Evolutionary conservation across 208 protist species (phyloP), one percentile per base, ranked within the genome.

Genomic region (Wallacemonas sp.): DNA sequence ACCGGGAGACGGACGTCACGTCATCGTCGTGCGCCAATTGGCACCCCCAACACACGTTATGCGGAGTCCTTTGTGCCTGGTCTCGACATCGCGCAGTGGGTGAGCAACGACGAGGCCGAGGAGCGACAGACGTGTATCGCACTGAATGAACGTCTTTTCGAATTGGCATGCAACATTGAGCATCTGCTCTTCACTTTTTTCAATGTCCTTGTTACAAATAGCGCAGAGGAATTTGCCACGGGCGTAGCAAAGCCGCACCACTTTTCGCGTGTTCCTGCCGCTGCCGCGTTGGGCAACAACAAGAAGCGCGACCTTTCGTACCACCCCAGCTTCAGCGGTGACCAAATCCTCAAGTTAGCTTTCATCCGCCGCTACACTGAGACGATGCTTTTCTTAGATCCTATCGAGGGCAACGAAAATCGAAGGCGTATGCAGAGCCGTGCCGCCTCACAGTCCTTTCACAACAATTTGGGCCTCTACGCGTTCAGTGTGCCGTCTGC

Each of bases 111-210:
- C 12, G 88, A 94, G 42, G 47, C 60, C 17, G 56, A 75, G 45
- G 82, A 92, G 54, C 82, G 88, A 31, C 67, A 73, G 26, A 59
- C 38, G 26, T 94, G 88, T 60, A 30, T 77, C 2, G 42, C 27
- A 11, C 53, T 92, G 17, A 67, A 75, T 14, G 46, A 71, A 24
- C 74, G 86, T n/a, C 45, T 94, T n/a, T 54, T 87, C 11, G 53
- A 68, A 47, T 55, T 82, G 34, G 33, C 73, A 38, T 51, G 70
- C 9, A 19, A 87, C 46, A 59, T 79, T 47, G 75, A 90, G 49
- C 60, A 74, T 15, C 27, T 91, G 6, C 76, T 94, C 44, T 31
- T 72, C 47, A 46, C 78, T 38, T 94, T 90, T 62, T 70, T 63
- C 30, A 72, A 61, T 11, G 61, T 81, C 26, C 68, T 94, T 2